Percentiles rank a stretch among this genome's conserved stretches.
phyloP scores from a whole-genome alignment of 169 alveolate genomes.

The Plasmodium ovale region DNA sequence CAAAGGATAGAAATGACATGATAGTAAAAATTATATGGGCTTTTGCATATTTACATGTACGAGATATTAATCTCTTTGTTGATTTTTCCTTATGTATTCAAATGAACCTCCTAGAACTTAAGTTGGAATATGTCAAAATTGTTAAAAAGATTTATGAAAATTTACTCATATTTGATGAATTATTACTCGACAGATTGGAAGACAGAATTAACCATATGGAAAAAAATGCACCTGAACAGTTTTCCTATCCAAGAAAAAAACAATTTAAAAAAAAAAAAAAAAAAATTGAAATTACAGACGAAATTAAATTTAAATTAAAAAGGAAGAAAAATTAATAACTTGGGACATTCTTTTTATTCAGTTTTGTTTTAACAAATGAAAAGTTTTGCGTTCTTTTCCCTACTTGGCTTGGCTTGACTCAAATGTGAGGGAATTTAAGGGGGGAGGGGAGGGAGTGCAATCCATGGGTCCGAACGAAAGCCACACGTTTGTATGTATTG shows the following conservation, averaged over 20 bases:
- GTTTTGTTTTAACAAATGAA: too few species aligned
- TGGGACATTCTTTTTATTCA: background rate
- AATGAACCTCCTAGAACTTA: background rate
- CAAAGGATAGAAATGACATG: constrained; percentile 23
- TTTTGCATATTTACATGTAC: constrained; percentile 34
- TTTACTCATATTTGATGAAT: constrained; percentile 37
- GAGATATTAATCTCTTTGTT: constrained; percentile 43
- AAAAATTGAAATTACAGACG: constrained; percentile 38
- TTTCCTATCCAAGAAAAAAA: constrained; percentile 63
- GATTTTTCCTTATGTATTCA: constrained; percentile 54
- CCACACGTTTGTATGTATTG: too few species aligned
- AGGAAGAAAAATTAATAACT: background rate
- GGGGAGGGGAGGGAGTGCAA: too few species aligned
- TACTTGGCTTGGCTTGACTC: too few species aligned
- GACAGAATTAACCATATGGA: constrained; percentile 36
- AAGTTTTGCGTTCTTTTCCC: too few species aligned
- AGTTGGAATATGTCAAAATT: constrained; percentile 35
- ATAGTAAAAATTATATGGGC: constrained; percentile 59
- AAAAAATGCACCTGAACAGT: constrained; percentile 13
- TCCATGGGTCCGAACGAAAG: too few species aligned
- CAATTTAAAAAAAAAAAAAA: constrained; percentile 60
- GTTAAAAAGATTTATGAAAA: constrained; percentile 46
- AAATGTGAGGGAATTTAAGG: too few species aligned
- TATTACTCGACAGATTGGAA: constrained; percentile 28
- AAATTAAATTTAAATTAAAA: constrained; percentile 10